Evolutionary conservation across 75 land plant species (phyloP).

Genomic region (Cunninghamia lanceolata): DNA sequence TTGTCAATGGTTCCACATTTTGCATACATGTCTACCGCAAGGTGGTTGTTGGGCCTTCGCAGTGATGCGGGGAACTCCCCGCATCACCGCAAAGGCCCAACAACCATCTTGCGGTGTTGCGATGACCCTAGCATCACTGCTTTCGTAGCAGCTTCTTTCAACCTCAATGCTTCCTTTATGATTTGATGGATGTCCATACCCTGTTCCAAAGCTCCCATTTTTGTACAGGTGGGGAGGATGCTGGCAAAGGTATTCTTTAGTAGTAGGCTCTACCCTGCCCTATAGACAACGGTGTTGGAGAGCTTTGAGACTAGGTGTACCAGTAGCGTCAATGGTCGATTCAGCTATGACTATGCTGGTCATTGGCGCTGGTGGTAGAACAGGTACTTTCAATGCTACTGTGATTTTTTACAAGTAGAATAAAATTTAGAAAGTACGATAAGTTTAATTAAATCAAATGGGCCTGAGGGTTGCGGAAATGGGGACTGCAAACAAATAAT

Average conservation of each 20-base stretch:
- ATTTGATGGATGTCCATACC: no score
- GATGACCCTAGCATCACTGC: no score
- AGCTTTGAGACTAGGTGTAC: neutral
- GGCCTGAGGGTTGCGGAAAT: neutral
- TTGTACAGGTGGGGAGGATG: no score
- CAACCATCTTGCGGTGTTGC: no score
- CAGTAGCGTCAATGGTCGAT: conserved; percentile 10
- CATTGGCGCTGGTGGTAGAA: conserved; percentile 55
- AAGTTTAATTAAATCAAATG: neutral
- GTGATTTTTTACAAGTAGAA: neutral
- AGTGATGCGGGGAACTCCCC: no score
- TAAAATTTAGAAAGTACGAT: neutral
- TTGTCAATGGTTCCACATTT: no score
- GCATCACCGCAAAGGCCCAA: no score
- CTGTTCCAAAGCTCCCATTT: no score
- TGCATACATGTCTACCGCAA: no score
- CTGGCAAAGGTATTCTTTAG: neutral
- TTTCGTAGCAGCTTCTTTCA: no score
- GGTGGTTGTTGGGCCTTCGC: no score
- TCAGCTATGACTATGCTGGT: conserved; percentile 30
- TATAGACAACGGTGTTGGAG: neutral
- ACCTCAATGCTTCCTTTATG: no score
- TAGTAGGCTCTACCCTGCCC: neutral
- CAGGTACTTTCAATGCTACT: conserved; percentile 17
- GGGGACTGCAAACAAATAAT: neutral